Conservation (phyloP, 106 monocot species). For the Cymbidium sinense region DNA sequence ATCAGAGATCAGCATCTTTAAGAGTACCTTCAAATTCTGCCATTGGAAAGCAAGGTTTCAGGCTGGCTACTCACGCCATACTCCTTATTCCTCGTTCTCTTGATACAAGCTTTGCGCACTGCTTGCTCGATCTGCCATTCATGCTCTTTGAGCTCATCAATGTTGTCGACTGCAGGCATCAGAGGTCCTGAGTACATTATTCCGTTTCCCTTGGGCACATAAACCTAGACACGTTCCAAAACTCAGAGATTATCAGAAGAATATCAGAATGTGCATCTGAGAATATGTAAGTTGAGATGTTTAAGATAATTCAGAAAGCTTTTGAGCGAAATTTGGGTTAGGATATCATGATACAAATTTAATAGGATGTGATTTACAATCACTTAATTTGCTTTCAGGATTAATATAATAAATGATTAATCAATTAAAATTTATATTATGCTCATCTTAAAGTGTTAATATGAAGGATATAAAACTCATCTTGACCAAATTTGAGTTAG, state of each 20-base stretch:
- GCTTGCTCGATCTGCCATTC: neutral
- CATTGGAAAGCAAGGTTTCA: neutral
- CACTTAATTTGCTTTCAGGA: no score
- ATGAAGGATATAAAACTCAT: no score
- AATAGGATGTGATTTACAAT: no score
- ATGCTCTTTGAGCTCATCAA: neutral
- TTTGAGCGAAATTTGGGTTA: no score
- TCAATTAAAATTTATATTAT: no score
- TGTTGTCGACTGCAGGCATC: neutral
- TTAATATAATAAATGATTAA: no score
- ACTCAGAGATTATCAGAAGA: neutral
- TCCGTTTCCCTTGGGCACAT: neutral
- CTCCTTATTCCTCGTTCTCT: neutral
- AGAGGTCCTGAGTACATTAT: neutral
- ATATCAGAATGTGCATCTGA: neutral
- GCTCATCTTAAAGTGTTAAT: no score
- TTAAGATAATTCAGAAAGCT: no score
- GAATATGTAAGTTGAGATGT: no score
- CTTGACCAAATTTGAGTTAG: no score
- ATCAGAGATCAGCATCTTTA: neutral
- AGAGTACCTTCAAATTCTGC: neutral
- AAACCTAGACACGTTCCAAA: neutral
- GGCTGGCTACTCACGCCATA: neutral
- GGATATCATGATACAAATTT: no score
- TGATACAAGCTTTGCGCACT: neutral